Evolutionary conservation across 2,329 filamentous ascomycete species (phyloP), one percentile per base, ranked within the genome.

Genomic region (Zymoseptoria pseudotritici): DNA sequence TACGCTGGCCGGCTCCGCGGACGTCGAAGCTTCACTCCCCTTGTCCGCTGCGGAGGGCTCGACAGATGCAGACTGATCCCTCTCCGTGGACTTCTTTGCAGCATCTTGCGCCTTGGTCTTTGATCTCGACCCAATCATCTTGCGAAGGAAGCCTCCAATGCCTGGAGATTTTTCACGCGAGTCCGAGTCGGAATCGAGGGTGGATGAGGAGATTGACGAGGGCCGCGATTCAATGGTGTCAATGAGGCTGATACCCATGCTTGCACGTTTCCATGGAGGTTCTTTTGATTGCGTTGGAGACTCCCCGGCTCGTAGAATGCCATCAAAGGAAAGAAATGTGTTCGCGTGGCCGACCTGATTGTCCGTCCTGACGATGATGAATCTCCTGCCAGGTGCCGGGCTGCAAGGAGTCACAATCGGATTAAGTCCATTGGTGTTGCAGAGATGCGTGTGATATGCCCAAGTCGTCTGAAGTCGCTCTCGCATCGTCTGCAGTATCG

Each of bases 361-460:
- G 72, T 96, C 91, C 64, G 89, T 92, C 59, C 91, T 86, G 65
- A 96, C 88, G 67, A 97, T 96, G 74, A 96, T 84, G 62, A 97
- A 89, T 62, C 89, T 83, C 69, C 93, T 90, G 53, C 89, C 88
- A 1, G 92, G 90, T 2, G 91, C 90, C 5, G 92, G 92, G 60
- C 87, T 87, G 68, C 88, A 91, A n/a, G 92, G 90, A 5, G 85
- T 86, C 2, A 90, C 90, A 0, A 89, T 91, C 5, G 90, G 87
- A 0, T 80, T 82, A 2, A 84, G 71, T 13, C 77, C 79, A 46
- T 82, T 77, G 56, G 82, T 79, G 56, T 89, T 82, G 72, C 87
- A 86, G 19, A 91, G 80, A 75, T 86, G 89, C 17, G 93, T 79
- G 69, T 92, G 94, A 71, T 92, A 87, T 51, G 86, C 84, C 89